Evolutionary conservation across 176 grass and related monocot species (phyloP).

Genomic region (Carex pumila): DNA sequence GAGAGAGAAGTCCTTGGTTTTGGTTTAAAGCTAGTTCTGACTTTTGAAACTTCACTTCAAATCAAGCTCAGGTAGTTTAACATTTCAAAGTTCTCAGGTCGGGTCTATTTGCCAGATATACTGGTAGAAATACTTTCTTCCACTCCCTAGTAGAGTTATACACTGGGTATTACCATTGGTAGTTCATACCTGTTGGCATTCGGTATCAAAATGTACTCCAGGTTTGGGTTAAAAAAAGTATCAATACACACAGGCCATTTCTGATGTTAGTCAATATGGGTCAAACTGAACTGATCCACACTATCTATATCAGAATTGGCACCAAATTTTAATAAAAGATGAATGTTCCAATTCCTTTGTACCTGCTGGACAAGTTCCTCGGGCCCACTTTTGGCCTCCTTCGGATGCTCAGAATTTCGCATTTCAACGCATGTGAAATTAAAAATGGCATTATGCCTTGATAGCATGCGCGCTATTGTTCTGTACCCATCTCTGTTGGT

Average conservation of each 20-base stretch:
- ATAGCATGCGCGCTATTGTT: conserved; percentile 43
- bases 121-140: not conserved
- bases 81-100: not conserved
- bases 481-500: conserved; percentile 48
- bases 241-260: not conserved
- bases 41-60: not conserved
- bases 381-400: conserved; percentile 38
- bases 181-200: not conserved
- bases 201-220: not conserved
- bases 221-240: not conserved
- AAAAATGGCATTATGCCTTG: conserved; percentile 49
- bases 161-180: not conserved
- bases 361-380: conserved; percentile 60
- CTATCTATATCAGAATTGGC: not conserved
- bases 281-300: not conserved
- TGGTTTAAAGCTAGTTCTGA: not conserved
- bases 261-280: not conserved
- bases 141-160: not conserved
- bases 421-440: conserved; percentile 91
- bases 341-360: not conserved
- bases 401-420: conserved; percentile 42
- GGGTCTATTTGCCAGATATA: not conserved
- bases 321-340: not conserved
- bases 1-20: not conserved
- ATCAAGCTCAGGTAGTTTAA: not conserved